phyloP scores from a whole-genome alignment of 2,329 filamentous ascomycete genomes.

The Diaporthe helianthi region DNA sequence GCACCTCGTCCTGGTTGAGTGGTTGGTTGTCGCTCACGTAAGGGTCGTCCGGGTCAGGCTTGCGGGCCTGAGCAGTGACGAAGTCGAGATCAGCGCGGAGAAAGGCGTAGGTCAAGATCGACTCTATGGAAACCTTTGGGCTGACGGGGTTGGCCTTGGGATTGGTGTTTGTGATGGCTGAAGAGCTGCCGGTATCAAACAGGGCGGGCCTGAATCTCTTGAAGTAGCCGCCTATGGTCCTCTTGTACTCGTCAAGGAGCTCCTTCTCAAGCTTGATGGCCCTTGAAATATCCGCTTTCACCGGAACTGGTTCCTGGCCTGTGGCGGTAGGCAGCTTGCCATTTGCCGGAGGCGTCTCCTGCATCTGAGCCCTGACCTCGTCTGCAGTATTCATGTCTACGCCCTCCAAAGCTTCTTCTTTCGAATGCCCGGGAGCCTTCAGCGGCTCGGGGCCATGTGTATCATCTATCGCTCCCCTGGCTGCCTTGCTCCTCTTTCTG shows the following conservation, averaged over 20 bases:
- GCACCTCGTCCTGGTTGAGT: slow-evolving; percentile 83
- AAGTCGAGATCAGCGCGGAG: slow-evolving; percentile 95
- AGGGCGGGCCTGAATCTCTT: slow-evolving; percentile 84
- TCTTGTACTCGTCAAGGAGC: slow-evolving; percentile 79
- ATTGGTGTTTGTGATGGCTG: slow-evolving; percentile 37
- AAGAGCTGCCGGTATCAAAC: slow-evolving; percentile 59
- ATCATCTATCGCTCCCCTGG: slow-evolving; percentile 29
- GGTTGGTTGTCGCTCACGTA: slow-evolving; percentile 73
- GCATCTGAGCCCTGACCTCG: slow-evolving; percentile 50
- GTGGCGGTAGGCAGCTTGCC: slow-evolving; percentile 46
- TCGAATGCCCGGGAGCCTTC: slow-evolving; percentile 37
- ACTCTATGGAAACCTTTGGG: slow-evolving; percentile 67
- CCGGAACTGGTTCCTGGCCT: slow-evolving; percentile 53
- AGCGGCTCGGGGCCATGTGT: slow-evolving; percentile 29
- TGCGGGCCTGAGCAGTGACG: slow-evolving; percentile 84
- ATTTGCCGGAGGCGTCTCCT: slow-evolving; percentile 44
- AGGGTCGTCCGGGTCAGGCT: slow-evolving; percentile 75
- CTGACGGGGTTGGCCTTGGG: slow-evolving; percentile 20
- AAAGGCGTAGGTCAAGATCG: slow-evolving; percentile 89
- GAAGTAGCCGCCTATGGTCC: slow-evolving; percentile 92
- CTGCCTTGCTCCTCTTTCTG: slow-evolving; percentile 48
- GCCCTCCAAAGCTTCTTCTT: slow-evolving; percentile 38
- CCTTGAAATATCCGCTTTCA: slow-evolving; percentile 61
- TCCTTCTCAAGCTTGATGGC: slow-evolving; percentile 73
- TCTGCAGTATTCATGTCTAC: slow-evolving; percentile 59